Percentiles rank a stretch among this genome's conserved stretches.
Evolutionary conservation across 2,329 filamentous ascomycete genomes (phyloP).

Genomic region (Apiospora saccharicola): DNA sequence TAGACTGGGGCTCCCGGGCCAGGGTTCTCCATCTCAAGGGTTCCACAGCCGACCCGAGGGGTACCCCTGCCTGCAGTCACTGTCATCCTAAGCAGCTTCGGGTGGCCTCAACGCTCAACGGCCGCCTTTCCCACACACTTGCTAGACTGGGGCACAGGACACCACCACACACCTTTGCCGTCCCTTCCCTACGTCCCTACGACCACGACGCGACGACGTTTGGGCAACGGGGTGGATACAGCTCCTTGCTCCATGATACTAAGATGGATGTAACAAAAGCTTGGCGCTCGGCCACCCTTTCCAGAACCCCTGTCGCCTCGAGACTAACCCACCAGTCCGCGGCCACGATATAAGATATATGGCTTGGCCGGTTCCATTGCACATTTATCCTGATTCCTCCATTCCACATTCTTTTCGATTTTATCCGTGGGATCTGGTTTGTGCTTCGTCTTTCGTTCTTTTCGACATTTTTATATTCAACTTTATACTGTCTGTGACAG

Average conservation of each 20-base stretch:
- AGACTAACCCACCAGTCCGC: constrained; percentile 5
- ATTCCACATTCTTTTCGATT: constrained; percentile 22
- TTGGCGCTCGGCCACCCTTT: constrained; percentile 15
- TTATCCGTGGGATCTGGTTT: constrained; percentile 21
- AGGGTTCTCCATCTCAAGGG: constrained; percentile 8
- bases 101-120: neutral
- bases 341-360: constrained; percentile 21
- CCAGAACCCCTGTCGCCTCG: constrained; percentile 18
- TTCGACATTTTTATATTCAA: constrained; percentile 9
- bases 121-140: neutral
- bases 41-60: constrained; percentile 3
- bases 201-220: constrained; percentile 10
- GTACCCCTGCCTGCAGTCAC: neutral
- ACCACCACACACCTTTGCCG: neutral
- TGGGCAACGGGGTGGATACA: constrained; percentile 8
- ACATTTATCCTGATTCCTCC: constrained; percentile 19
- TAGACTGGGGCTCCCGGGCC: neutral
- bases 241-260: constrained; percentile 18
- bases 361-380: constrained; percentile 19
- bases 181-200: neutral
- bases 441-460: constrained; percentile 22
- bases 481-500: constrained; percentile 4
- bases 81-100: constrained; percentile 7
- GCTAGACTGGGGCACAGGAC: neutral
- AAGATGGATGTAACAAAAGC: constrained; percentile 17